Conservation (phyloP, 805 yeast species). For the Tetrapisispora pingtungensis region DNA sequence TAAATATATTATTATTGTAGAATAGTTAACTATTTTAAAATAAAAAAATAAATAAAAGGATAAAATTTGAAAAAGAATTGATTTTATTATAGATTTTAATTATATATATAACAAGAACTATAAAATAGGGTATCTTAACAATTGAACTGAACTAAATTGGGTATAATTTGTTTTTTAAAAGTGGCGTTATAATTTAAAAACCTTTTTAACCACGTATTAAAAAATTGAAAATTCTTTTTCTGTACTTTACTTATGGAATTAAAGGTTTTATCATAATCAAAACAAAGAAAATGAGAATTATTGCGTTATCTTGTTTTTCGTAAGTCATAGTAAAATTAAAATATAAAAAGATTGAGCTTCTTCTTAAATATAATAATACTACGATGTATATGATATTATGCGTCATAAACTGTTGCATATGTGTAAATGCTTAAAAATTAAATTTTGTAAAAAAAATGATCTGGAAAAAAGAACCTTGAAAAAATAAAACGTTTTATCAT, state of each 20-base stretch:
- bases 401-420: not conserved
- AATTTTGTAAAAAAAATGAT: too few relatives aligned
- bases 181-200: not conserved
- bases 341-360: not conserved
- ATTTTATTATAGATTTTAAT: conserved; percentile 1
- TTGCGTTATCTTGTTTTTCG: not conserved
- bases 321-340: not conserved
- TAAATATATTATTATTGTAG: not conserved
- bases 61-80: not conserved
- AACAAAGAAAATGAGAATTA: not conserved
- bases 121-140: conserved; percentile 1
- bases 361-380: not conserved
- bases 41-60: too few relatives aligned
- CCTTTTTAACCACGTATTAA: not conserved
- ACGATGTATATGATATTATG: not conserved
- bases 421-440: too few relatives aligned
- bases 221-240: conserved; percentile 1
- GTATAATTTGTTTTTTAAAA: not conserved
- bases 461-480: not conserved
- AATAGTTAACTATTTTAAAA: not conserved
- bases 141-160: conserved; percentile 1
- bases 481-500: not conserved
- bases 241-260: not conserved
- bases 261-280: not conserved
- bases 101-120: conserved; percentile 1